Percentiles rank a stretch among this genome's conserved stretches.
phyloP scores from a whole-genome alignment of 164 flowering plant species.

The Stephania cephalantha region DNA sequence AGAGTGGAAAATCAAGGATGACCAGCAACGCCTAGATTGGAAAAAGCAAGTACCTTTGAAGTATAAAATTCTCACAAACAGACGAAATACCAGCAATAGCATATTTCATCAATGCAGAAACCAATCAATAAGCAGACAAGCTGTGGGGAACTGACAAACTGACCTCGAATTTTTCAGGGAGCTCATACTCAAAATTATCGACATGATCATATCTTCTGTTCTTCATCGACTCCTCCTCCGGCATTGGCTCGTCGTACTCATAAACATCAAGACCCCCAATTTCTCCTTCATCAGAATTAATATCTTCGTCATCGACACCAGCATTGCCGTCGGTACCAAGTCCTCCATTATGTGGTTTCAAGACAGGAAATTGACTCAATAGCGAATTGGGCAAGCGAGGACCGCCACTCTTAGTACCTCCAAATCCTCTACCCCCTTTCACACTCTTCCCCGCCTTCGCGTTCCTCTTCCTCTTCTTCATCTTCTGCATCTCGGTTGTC shows the following conservation, averaged over 20 bases:
- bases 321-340: too few species aligned
- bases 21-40: neutral
- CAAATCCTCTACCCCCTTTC: neutral
- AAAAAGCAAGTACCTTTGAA: neutral
- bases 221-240: conserved; percentile 77
- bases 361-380: conserved; percentile 30
- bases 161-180: conserved; percentile 75
- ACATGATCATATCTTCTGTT: conserved; percentile 70
- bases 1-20: too few species aligned
- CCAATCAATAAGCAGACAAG: neutral
- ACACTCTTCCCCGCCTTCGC: conserved; percentile 21
- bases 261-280: conserved; percentile 36
- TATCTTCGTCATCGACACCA: conserved; percentile 1
- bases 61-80: neutral
- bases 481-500: neutral
- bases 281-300: conserved; percentile 5
- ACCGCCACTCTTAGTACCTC: conserved; percentile 28
- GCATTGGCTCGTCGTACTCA: conserved; percentile 63
- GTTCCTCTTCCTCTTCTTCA: conserved; percentile 29
- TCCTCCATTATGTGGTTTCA: conserved; percentile 5
- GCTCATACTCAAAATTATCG: conserved; percentile 68
- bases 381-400: conserved; percentile 50
- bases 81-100: neutral
- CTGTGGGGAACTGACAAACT: neutral
- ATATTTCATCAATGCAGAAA: neutral